A percentile compares a stretch with the other conserved stretches of the same genome.
phyloP scores from a whole-genome alignment of 2,329 filamentous ascomycete genomes.

The Penicillium hordei region DNA sequence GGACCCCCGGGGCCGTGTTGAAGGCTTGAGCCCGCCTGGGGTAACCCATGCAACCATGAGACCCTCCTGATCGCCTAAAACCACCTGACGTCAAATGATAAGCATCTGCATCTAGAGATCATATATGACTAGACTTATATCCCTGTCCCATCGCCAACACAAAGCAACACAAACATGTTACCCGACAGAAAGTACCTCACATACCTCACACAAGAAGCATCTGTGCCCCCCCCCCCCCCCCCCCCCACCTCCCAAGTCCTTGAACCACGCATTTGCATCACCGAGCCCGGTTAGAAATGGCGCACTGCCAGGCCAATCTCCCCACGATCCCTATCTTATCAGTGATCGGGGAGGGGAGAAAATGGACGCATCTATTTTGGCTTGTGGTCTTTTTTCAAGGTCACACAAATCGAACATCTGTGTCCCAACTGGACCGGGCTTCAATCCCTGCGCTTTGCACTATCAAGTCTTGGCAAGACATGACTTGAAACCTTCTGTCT shows the following conservation, averaged over 20 bases:
- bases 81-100: not conserved
- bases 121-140: not conserved
- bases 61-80: not conserved
- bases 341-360: not conserved
- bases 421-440: slow-evolving; percentile 1
- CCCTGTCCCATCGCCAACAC: not conserved
- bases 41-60: not conserved
- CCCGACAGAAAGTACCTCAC: slow-evolving; percentile 5
- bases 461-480: slow-evolving; percentile 12
- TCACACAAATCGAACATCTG: slow-evolving; percentile 6
- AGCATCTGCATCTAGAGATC: not conserved
- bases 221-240: not conserved
- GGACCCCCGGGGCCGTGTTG: not conserved
- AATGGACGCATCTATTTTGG: not conserved
- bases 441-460: slow-evolving; percentile 6
- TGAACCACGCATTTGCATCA: slow-evolving; percentile 9
- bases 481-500: slow-evolving; percentile 7
- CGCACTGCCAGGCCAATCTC: not conserved
- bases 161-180: slow-evolving; percentile 6
- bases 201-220: not conserved
- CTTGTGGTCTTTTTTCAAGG: not conserved
- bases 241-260: no score
- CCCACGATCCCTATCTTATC: slow-evolving; percentile 6
- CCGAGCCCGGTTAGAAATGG: slow-evolving; percentile 1
- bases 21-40: slow-evolving; percentile 7